Base-by-base conservation (phyloP, 441 rosid species). In the Melastoma candidum region DNA sequence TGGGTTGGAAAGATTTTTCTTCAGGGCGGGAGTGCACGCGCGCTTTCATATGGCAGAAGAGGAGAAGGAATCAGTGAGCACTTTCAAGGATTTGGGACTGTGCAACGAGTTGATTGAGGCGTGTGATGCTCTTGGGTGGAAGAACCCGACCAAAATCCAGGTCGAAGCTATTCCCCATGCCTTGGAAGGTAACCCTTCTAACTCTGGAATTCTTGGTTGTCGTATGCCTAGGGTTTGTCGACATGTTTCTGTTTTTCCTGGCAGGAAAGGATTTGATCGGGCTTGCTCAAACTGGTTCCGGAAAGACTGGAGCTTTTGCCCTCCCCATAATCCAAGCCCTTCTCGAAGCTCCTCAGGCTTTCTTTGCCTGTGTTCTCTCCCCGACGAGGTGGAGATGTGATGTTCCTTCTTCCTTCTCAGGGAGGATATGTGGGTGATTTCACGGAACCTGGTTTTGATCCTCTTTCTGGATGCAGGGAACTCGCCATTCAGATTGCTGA, bases 221-320 rank as follows among this genome's bases (percentile, higher is more conserved):
- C 53, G 2, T 10, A 12, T 27, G 46, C 48, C 26, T 46, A 24
- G 24, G n/a, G 27, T 17, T 44, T 26, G 27, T 13, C 10, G 10
- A 47, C 55, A 3, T 43, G 11, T 49, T 14, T 53, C 36, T 32
- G 45, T 54, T 39, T 44, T 61, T n/a, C 36, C 66, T 8, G 13
- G 26, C 41, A 87, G 98, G 97, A 6, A 94, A 85, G 66, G 96
- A 94, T 71, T 72, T 94, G 75, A 90, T 90, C 26, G 97, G 95
- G 51, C 84, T 94, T 63, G 99, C 97, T 0, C 99, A 94, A 60
- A 93, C 97, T 0, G 99, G 97, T 60, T 90, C 96, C 10, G 97
- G 95, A 50, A 94, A 87, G 70, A 87, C 99, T 0, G 99, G 96
- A 64, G 99, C 99, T 0, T 94, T 90, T 58, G 96, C 97, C 6